A percentile compares a stretch with the other conserved stretches of the same genome.
These are phyloP conservation scores for Chlamydomonas asymmetrica DNA, from an alignment of 139 green algal genomes.

Conservation along the genomic window DNA sequence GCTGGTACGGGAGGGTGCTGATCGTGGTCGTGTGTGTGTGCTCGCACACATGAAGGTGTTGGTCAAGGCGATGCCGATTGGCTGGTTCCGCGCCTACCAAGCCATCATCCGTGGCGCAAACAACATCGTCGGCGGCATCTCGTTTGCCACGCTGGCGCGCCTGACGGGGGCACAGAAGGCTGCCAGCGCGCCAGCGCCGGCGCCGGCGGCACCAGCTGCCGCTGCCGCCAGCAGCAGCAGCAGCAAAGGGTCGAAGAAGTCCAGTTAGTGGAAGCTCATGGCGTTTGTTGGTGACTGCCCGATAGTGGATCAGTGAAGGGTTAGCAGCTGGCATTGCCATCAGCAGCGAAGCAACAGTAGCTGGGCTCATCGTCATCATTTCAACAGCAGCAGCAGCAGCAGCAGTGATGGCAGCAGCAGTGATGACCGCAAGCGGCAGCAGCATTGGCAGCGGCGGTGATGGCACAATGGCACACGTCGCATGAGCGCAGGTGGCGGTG, in stretches of 20 bases:
- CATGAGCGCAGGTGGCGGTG: too few species aligned
- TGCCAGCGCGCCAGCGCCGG: not conserved
- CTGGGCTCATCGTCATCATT: too few species aligned
- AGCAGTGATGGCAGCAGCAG: too few species aligned
- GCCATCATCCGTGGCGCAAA: slow-evolving; percentile 82
- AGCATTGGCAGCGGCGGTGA: too few species aligned
- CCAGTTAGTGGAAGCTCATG: not conserved
- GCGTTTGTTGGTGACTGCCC: too few species aligned
- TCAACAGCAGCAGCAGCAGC: too few species aligned
- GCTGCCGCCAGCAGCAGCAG: too few species aligned
- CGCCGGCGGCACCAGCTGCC: not conserved
- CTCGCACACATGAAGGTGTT: slow-evolving; percentile 52
- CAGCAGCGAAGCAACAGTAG: too few species aligned
- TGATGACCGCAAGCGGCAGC: too few species aligned
- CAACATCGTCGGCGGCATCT: slow-evolving; percentile 91
- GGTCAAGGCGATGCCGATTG: slow-evolving; percentile 65
- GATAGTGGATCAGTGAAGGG: too few species aligned
- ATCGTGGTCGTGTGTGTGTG: not conserved
- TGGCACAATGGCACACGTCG: too few species aligned
- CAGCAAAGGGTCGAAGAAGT: not conserved
- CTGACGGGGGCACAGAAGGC: slow-evolving; percentile 88
- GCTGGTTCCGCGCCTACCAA: slow-evolving; percentile 79
- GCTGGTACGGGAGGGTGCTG: not conserved
- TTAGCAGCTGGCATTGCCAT: too few species aligned
- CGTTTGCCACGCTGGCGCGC: slow-evolving; percentile 89